Conservation (phyloP, 495 filamentous ascomycete species). For the Bryoglossum gracile region DNA sequence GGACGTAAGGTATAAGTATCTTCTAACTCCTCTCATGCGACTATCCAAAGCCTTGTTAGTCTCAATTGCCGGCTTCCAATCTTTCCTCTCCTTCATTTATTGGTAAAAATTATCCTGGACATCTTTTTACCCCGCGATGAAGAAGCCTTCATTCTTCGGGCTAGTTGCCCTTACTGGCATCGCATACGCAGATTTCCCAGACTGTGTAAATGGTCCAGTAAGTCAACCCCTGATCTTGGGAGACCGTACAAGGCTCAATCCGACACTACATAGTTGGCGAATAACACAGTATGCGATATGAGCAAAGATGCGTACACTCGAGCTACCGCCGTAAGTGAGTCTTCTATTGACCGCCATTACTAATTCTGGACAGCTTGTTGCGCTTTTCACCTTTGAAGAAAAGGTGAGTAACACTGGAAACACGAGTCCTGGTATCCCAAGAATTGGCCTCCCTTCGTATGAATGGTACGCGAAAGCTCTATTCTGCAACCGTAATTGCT, state of each 20-base stretch:
- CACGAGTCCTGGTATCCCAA: conserved; percentile 45
- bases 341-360: not conserved
- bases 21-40: no score
- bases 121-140: no score
- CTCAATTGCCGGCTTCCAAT: no score
- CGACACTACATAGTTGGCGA: conserved; percentile 27
- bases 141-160: no score
- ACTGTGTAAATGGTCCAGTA: conserved; percentile 20
- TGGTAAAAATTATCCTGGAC: no score
- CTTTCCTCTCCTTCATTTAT: no score
- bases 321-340: conserved; percentile 33
- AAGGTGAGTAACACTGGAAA: conserved; percentile 52
- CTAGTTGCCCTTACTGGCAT: conserved; percentile 1
- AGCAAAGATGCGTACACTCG: conserved; percentile 29
- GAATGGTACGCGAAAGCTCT: conserved; percentile 44
- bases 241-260: not conserved
- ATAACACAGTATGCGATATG: conserved; percentile 38
- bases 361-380: conserved; percentile 17
- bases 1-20: no score
- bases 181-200: conserved; percentile 14
- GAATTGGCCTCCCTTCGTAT: conserved; percentile 50
- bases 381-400: conserved; percentile 37
- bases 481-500: no score
- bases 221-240: not conserved
- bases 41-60: no score